Evolutionary conservation across 2,329 filamentous ascomycete species (phyloP).

Genomic region (Phaeoacremonium minimum): DNA sequence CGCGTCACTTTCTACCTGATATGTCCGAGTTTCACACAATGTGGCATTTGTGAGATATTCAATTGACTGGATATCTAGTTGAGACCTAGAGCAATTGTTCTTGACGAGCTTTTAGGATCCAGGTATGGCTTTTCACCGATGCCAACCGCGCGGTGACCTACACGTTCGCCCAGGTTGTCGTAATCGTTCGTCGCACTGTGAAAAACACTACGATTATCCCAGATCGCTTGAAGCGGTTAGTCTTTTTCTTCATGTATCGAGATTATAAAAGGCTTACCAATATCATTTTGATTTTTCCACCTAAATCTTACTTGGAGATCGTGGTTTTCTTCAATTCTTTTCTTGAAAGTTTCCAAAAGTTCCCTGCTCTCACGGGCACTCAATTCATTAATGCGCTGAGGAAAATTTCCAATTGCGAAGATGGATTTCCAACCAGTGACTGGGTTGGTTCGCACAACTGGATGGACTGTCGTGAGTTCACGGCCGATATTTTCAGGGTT

Average conservation of each 20-base stretch:
- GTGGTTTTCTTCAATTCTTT: constrained; percentile 7
- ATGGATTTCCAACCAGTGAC: constrained; percentile 21
- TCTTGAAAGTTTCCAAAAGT: constrained; percentile 8
- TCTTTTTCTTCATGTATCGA: no score
- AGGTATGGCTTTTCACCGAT: constrained; percentile 10
- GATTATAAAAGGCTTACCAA: constrained; percentile 4
- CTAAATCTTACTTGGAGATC: constrained; percentile 11
- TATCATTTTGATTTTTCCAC: constrained; percentile 10
- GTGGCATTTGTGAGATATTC: no score
- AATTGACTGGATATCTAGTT: no score
- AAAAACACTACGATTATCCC: constrained; percentile 11
- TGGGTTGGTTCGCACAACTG: constrained; percentile 20
- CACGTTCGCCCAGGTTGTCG: constrained; percentile 6
- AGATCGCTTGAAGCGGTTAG: constrained; percentile 5
- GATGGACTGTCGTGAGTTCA: constrained; percentile 17
- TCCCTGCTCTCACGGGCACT: constrained; percentile 7
- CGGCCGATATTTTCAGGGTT: constrained; percentile 8
- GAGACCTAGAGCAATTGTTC: constrained; percentile 2
- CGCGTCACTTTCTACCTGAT: no score
- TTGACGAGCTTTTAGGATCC: constrained; percentile 7
- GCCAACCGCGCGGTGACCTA: constrained; percentile 8
- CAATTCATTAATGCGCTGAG: constrained; percentile 18
- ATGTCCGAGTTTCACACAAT: no score
- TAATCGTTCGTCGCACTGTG: constrained; percentile 10
- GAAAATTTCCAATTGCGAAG: constrained; percentile 18